Base-by-base conservation (phyloP, 352 stramenopile genomes). In the Pythium brassicae region DNA sequence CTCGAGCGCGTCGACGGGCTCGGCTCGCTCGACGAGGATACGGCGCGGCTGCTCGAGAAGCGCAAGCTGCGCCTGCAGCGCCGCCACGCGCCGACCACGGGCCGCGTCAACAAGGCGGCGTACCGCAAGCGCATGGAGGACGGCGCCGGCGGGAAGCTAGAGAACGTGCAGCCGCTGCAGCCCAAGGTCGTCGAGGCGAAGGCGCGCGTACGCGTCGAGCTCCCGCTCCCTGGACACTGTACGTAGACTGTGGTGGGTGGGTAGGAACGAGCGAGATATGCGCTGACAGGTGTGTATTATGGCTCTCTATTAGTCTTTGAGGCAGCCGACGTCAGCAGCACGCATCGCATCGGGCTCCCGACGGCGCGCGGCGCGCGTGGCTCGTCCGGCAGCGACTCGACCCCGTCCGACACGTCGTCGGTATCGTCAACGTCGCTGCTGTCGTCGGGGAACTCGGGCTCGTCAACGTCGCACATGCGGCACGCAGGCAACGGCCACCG, bases 151-250 rank as follows among this genome's bases (percentile, higher is more conserved):
- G 84, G 84, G 12, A 94, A 89, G 59, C 69, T 85, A n/a, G 76
- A 89, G 29, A 90, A 87, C 55, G 71, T 91, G 27, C 76, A 84
- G 59, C 81, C 78, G 17, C 56, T 89, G 44, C 79, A 83, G 35
- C 77, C 72, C 4, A 86, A 78, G 50, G 42, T 76, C 4, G 77
- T 91, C 15, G 79, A 90, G 55, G 69, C 76, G 34, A 87, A 83
- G 39, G 46, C 59, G 2, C 85, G 85, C 65, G 67, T 88, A 27
- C 81, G 79, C 11, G 66, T 94, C 5, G 84, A 94, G 48, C 61
- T 89, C 2, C 84, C 84, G 3, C 74, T 82, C 3, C 84, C 84
- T 51, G 84, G 84, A 42, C 76, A 92, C 60, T 93, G 82, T 90
- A 74, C 61, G 78, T 40, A 3, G 14, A 53, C 46, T 42, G 40